Percentiles rank a stretch among this genome's conserved stretches.
Conservation (phyloP, 352 stramenopile species). For the Phytophthora rubi region DNA sequence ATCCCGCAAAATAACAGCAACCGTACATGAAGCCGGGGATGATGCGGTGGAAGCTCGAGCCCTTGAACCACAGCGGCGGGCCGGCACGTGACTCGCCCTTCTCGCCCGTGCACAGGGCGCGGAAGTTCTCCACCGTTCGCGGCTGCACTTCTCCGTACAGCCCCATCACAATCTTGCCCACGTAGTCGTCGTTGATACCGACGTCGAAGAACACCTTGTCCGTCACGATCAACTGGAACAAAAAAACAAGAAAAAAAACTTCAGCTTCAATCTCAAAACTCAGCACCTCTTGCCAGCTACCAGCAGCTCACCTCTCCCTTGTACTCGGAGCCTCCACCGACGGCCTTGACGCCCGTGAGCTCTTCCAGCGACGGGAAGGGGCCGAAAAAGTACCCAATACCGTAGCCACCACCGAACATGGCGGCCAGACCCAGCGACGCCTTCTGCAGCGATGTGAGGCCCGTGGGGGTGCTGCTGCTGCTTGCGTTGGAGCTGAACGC, state of each 20-base stretch:
- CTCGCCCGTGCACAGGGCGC: slow-evolving; percentile 82
- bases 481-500: slow-evolving; percentile 41
- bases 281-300: background rate
- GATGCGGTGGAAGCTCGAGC: slow-evolving; percentile 94
- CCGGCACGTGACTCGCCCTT: slow-evolving; percentile 75
- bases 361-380: slow-evolving; percentile 71
- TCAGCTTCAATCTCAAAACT: background rate
- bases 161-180: slow-evolving; percentile 84
- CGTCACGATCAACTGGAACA: slow-evolving; percentile 58
- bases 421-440: slow-evolving; percentile 53
- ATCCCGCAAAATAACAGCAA: background rate
- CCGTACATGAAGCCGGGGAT: slow-evolving; percentile 94
- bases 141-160: slow-evolving; percentile 82
- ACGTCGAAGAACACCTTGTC: slow-evolving; percentile 97
- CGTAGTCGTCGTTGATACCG: slow-evolving; percentile 92
- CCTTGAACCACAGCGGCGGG: slow-evolving; percentile 98
- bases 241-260: slow-evolving; percentile 1
- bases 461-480: slow-evolving; percentile 12
- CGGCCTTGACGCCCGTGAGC: slow-evolving; percentile 50
- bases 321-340: slow-evolving; percentile 41
- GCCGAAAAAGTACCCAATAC: slow-evolving; percentile 73
- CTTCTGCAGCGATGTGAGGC: slow-evolving; percentile 52
- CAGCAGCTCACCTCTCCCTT: slow-evolving; percentile 44
- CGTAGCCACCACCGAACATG: slow-evolving; percentile 69
- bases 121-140: slow-evolving; percentile 84